Percentiles rank a stretch among this genome's conserved stretches.
phyloP scores from a whole-genome alignment of 2,329 filamentous ascomycete genomes.

The Boeremia exigua region DNA sequence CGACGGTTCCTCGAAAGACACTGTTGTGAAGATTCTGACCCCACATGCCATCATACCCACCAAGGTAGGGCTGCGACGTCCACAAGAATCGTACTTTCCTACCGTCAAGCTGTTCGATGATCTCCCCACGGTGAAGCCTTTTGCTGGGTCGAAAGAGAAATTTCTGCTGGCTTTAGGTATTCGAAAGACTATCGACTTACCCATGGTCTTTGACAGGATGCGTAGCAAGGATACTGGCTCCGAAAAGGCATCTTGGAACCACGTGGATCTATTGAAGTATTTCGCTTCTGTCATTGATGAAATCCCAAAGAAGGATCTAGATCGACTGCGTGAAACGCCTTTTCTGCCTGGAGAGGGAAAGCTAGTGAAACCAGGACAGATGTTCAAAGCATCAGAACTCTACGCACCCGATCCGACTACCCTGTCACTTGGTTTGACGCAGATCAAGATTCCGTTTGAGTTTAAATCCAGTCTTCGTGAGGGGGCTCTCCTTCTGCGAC shows the following conservation, averaged over 20 bases:
- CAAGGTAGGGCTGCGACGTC: slow-evolving; percentile 85
- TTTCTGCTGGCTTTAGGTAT: slow-evolving; percentile 84
- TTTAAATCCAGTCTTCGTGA: slow-evolving; percentile 62
- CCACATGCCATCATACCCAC: slow-evolving; percentile 82
- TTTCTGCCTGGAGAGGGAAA: slow-evolving; percentile 74
- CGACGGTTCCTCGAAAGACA: slow-evolving; percentile 68
- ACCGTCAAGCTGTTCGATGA: slow-evolving; percentile 96
- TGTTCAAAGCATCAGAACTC: slow-evolving; percentile 46
- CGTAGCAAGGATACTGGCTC: slow-evolving; percentile 65
- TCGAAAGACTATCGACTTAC: slow-evolving; percentile 91
- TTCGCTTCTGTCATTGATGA: slow-evolving; percentile 87
- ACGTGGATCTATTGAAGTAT: slow-evolving; percentile 94
- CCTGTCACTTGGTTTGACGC: slow-evolving; percentile 41
- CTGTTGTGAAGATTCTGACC: slow-evolving; percentile 69
- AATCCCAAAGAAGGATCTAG: slow-evolving; percentile 82
- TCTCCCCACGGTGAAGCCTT: slow-evolving; percentile 79
- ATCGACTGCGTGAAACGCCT: slow-evolving; percentile 75
- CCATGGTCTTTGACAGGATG: slow-evolving; percentile 88
- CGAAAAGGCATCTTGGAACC: slow-evolving; percentile 75
- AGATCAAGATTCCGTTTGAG: slow-evolving; percentile 79
- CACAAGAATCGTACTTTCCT: slow-evolving; percentile 86
- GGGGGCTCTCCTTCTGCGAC: slow-evolving; percentile 71
- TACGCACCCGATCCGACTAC: slow-evolving; percentile 46
- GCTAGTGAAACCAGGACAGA: slow-evolving; percentile 33
- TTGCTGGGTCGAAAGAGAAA: slow-evolving; percentile 82